Percentiles rank a stretch among this genome's conserved stretches.
Evolutionary conservation across 352 stramenopile genomes (phyloP).

Genomic region (Pythium phragmitis): DNA sequence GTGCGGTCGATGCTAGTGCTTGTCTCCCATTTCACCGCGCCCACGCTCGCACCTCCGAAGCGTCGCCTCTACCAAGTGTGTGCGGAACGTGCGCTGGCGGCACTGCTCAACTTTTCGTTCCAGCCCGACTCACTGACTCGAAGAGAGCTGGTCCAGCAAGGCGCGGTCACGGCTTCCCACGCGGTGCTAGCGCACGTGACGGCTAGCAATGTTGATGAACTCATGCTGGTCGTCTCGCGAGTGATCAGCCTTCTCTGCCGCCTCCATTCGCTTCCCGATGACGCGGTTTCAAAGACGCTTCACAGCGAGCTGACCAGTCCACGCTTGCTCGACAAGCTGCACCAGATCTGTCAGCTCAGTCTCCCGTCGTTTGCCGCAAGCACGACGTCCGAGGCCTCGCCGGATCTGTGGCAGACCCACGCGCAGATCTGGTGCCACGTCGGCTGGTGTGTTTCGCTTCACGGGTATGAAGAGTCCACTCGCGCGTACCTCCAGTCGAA

Average conservation of each 20-base stretch:
- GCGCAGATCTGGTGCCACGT: slow-evolving; percentile 76
- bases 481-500: slow-evolving; percentile 41
- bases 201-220: slow-evolving; percentile 14
- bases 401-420: slow-evolving; percentile 48
- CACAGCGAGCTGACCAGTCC: background rate
- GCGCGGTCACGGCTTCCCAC: slow-evolving; percentile 21
- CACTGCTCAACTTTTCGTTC: slow-evolving; percentile 69
- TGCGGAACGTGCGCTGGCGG: slow-evolving; percentile 49
- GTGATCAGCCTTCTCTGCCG: slow-evolving; percentile 59
- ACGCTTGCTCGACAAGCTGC: slow-evolving; percentile 12
- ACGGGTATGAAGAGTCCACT: slow-evolving; percentile 20
- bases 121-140: slow-evolving; percentile 35
- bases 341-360: slow-evolving; percentile 25
- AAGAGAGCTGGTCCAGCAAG: slow-evolving; percentile 32
- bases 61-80: slow-evolving; percentile 3
- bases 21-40: slow-evolving; percentile 19
- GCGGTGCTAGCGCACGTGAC: slow-evolving; percentile 26
- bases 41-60: slow-evolving; percentile 1
- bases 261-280: slow-evolving; percentile 34
- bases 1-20: slow-evolving; percentile 26
- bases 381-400: slow-evolving; percentile 9
- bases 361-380: slow-evolving; percentile 14
- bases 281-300: background rate
- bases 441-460: slow-evolving; percentile 46
- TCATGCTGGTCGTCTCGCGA: slow-evolving; percentile 41